A percentile compares a stretch with the other conserved stretches of the same genome.
These are phyloP conservation scores for Pseudogymnoascus pannorum DNA, from an alignment of 2,329 filamentous ascomycete species.

Conservation along the genomic window DNA sequence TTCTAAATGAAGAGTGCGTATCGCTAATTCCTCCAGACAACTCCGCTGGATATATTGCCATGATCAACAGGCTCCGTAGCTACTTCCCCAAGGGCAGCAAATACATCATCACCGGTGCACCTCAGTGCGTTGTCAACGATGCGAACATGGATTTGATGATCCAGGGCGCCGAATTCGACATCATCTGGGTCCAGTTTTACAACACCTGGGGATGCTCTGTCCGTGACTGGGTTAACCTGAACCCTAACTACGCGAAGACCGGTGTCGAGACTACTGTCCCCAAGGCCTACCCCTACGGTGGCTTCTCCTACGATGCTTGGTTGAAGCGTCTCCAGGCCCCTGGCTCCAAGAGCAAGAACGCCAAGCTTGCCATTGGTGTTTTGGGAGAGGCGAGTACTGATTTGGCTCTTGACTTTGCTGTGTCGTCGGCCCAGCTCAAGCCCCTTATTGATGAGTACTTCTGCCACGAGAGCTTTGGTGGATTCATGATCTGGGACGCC, in stretches of 20 bases:
- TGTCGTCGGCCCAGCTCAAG: conserved; percentile 18
- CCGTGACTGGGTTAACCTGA: conserved; percentile 18
- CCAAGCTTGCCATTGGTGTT: conserved; percentile 26
- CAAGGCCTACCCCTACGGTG: neutral
- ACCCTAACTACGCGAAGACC: conserved; percentile 7
- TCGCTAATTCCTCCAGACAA: conserved; percentile 18
- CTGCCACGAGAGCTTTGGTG: conserved; percentile 23
- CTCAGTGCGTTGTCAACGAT: conserved; percentile 27
- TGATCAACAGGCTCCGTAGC: conserved; percentile 24
- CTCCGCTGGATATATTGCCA: conserved; percentile 23
- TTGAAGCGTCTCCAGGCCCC: conserved; percentile 13
- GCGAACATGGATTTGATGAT: conserved; percentile 27
- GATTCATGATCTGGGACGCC: conserved; percentile 30
- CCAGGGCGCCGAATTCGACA: conserved; percentile 23
- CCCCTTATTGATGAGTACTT: conserved; percentile 21
- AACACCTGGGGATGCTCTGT: conserved; percentile 26
- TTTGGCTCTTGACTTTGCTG: conserved; percentile 18
- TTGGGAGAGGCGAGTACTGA: neutral
- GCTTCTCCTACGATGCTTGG: conserved; percentile 25
- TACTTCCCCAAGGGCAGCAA: conserved; percentile 17
- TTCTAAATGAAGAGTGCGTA: too few relatives aligned
- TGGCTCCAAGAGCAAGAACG: conserved; percentile 20
- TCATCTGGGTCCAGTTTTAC: conserved; percentile 29
- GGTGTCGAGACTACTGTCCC: neutral
- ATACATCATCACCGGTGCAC: conserved; percentile 28